phyloP scores from a whole-genome alignment of 176 grass and related monocot species.

The Neostapfia colusana region DNA sequence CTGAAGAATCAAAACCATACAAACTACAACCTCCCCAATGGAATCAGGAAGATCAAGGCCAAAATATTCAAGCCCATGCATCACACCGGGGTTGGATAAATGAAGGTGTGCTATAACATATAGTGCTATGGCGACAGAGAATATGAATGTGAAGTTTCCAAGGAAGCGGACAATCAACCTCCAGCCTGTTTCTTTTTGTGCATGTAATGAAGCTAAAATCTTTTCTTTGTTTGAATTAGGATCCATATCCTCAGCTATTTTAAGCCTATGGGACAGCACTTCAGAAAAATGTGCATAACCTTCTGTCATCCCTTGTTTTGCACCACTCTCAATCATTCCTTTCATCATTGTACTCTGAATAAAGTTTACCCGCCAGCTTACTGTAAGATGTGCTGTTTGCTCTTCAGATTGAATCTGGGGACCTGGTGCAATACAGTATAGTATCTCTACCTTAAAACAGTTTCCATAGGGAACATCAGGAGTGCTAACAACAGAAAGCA shows the following conservation, averaged over 20 bases:
- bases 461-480: constrained; percentile 83
- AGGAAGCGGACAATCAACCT: constrained; percentile 74
- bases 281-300: constrained; percentile 74
- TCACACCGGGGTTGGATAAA: constrained; percentile 59
- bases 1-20: constrained; percentile 81
- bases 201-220: constrained; percentile 73
- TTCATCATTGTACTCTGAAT: constrained; percentile 95
- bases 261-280: constrained; percentile 63
- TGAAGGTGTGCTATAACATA: constrained; percentile 81
- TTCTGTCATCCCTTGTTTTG: constrained; percentile 85
- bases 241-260: constrained; percentile 72
- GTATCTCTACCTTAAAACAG: constrained; percentile 75
- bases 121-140: constrained; percentile 53
- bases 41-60: constrained; percentile 95
- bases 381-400: constrained; percentile 64
- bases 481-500: constrained; percentile 67
- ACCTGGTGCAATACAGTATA: constrained; percentile 67
- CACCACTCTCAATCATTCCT: constrained; percentile 88
- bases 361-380: constrained; percentile 84
- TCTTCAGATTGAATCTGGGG: constrained; percentile 63
- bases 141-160: constrained; percentile 81
- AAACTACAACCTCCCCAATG: constrained; percentile 91
- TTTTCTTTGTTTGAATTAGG: constrained; percentile 64
- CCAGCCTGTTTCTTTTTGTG: constrained; percentile 70
- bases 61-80: constrained; percentile 84